phyloP scores from a whole-genome alignment of 176 grass and related monocot species.

The Bothriochloa decipiens region DNA sequence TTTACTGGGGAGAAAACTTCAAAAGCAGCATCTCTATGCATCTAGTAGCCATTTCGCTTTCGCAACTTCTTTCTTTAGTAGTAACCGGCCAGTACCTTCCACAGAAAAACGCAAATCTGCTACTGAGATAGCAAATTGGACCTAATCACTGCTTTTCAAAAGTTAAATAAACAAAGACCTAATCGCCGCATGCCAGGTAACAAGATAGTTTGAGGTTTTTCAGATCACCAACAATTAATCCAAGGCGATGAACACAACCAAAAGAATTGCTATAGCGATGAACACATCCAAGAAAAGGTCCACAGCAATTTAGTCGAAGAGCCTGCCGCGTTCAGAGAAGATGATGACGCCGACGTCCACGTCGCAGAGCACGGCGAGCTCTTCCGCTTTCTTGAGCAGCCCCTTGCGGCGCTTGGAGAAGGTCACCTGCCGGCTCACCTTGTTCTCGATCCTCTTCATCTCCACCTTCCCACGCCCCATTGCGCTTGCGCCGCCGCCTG shows the following conservation, averaged over 20 bases:
- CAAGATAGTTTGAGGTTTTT: not conserved
- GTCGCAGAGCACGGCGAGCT: conserved; percentile 67
- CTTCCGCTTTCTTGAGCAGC: conserved; percentile 57
- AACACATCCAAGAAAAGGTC: too few species aligned
- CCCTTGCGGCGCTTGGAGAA: conserved; percentile 59
- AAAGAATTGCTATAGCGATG: not conserved
- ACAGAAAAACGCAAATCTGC: too few species aligned
- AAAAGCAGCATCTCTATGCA: too few species aligned
- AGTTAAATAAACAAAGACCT: too few species aligned
- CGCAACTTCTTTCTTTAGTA: too few species aligned
- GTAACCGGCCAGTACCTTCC: too few species aligned
- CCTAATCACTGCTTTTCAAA: too few species aligned
- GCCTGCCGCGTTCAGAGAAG: conserved; percentile 50
- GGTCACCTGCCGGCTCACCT: conserved; percentile 36
- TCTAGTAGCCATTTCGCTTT: too few species aligned
- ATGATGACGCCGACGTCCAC: conserved; percentile 45
- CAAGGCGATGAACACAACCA: not conserved
- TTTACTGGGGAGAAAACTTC: too few species aligned
- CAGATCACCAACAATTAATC: not conserved
- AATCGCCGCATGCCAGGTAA: too few species aligned
- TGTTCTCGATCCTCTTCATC: conserved; percentile 56
- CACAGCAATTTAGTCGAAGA: not conserved
- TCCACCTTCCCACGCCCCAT: conserved; percentile 58
- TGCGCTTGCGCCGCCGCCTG: not conserved
- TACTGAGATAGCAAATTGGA: too few species aligned